Evolutionary conservation across 306 rosid genomes (phyloP).

Genomic region (Lablab purpureus): DNA sequence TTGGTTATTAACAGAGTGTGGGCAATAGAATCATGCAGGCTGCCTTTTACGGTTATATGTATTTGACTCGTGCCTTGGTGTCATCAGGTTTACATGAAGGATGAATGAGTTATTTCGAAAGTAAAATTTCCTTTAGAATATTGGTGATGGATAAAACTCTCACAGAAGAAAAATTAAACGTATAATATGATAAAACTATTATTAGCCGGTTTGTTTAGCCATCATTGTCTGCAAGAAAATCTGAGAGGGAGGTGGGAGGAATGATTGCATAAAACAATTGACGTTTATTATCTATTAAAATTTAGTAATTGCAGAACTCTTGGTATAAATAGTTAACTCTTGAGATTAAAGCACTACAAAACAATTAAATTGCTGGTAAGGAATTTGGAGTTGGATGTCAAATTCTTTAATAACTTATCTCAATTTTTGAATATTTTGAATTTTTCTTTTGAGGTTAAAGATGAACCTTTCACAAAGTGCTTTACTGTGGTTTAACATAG

Average conservation of each 20-base stretch:
- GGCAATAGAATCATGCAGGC: slow-evolving; percentile 10
- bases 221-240: slow-evolving; percentile 35
- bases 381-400: background rate
- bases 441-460: background rate
- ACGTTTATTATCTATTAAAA: background rate
- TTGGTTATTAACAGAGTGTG: slow-evolving; percentile 11
- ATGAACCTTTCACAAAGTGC: background rate
- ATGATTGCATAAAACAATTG: slow-evolving; percentile 19
- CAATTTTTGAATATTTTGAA: background rate
- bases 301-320: slow-evolving; percentile 9
- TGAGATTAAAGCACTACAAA: background rate
- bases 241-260: slow-evolving; percentile 31
- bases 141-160: slow-evolving; percentile 11
- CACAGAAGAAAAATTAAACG: background rate
- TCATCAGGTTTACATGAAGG: background rate
- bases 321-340: slow-evolving; percentile 25
- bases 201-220: slow-evolving; percentile 18
- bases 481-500: background rate
- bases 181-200: slow-evolving; percentile 24
- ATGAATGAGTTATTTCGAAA: slow-evolving; percentile 11
- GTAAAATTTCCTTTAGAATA: background rate
- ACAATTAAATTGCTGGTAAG: slow-evolving; percentile 7
- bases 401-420: background rate
- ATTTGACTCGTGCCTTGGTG: slow-evolving; percentile 23
- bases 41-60: slow-evolving; percentile 20